Percentiles rank a stretch among this genome's conserved stretches.
Evolutionary conservation across 768 basidiomycete genomes (phyloP).

Genomic region (Gymnopilus junonius): DNA sequence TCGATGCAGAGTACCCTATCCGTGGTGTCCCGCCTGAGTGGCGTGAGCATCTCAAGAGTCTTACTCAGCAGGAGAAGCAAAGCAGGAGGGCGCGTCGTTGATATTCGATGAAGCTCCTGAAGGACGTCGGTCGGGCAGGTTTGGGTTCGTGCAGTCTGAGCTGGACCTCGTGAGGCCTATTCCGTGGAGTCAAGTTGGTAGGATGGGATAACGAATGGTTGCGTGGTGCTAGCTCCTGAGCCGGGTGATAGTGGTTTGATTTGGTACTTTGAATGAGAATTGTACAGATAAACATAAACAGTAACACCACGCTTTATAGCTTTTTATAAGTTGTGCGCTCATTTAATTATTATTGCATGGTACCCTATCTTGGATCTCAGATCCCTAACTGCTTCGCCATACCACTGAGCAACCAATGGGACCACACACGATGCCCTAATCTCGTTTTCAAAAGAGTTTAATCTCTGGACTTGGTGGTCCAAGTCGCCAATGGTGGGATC

Average conservation of each 20-base stretch:
- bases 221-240: conserved; percentile 3
- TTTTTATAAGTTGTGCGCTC: too few relatives aligned
- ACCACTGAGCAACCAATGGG: conserved; percentile 2
- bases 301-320: too few relatives aligned
- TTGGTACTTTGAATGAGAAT: conserved; percentile 10
- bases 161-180: conserved; percentile 2
- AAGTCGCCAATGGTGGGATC: not conserved
- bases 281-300: too few relatives aligned
- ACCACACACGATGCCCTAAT: conserved; percentile 1
- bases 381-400: conserved; percentile 1
- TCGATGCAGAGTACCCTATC: conserved; percentile 12
- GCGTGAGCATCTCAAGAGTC: not conserved
- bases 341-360: too few relatives aligned
- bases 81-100: not conserved
- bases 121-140: conserved; percentile 6
- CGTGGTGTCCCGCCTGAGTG: not conserved
- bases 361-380: conserved; percentile 2
- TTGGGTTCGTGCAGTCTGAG: conserved; percentile 4
- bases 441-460: conserved; percentile 3
- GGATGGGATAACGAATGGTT: conserved; percentile 2
- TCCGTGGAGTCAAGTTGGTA: not conserved
- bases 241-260: conserved; percentile 3
- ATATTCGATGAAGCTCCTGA: conserved; percentile 5
- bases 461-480: not conserved
- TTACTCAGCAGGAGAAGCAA: not conserved